These are phyloP conservation scores for Barnettozyma botsteinii DNA, from an alignment of 805 yeast species.

Conservation along the genomic window DNA sequence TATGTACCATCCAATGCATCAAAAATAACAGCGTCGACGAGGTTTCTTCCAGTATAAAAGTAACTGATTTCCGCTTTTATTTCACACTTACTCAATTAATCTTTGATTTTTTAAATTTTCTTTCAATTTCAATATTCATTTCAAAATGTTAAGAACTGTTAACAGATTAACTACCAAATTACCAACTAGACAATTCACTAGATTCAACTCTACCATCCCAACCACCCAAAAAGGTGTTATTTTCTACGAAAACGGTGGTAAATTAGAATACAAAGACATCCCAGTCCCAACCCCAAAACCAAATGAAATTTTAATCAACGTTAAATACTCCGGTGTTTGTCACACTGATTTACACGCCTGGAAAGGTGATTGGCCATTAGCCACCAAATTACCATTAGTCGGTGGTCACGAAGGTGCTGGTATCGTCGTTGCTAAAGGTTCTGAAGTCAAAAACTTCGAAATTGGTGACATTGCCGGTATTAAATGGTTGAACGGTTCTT, in stretches of 20 bases:
- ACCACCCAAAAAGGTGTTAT: conserved; percentile 65
- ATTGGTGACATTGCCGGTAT: conserved; percentile 80
- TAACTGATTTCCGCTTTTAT: not conserved
- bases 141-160: conserved; percentile 24
- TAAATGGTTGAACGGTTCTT: conserved; percentile 79
- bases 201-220: conserved; percentile 42
- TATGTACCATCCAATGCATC: no score
- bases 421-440: conserved; percentile 72
- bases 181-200: conserved; percentile 13
- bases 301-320: conserved; percentile 72
- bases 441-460: conserved; percentile 61
- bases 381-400: conserved; percentile 66
- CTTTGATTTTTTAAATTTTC: not conserved
- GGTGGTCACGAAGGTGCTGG: conserved; percentile 94
- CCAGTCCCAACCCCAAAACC: conserved; percentile 78
- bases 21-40: not conserved
- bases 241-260: conserved; percentile 62
- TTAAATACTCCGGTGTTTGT: conserved; percentile 87
- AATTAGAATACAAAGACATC: conserved; percentile 60
- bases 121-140: not conserved
- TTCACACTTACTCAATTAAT: not conserved
- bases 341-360: conserved; percentile 93
- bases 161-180: conserved; percentile 10
- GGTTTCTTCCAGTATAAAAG: conserved; percentile 1
- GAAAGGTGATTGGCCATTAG: conserved; percentile 91